phyloP scores from a whole-genome alignment of 305 asterid species.

The Caryopteris hybrid region DNA sequence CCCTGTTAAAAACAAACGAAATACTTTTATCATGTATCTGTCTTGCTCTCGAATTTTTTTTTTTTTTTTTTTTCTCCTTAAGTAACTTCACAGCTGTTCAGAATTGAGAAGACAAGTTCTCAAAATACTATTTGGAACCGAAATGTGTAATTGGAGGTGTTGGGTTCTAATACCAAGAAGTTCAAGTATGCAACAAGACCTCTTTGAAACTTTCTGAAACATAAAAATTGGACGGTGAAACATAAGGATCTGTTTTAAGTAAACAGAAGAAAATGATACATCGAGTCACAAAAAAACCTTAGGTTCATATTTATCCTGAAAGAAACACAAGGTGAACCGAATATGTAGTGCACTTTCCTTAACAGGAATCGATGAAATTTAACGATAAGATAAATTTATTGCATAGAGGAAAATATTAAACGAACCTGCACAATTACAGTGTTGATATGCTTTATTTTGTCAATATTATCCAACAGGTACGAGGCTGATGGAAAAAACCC shows the following conservation, averaged over 20 bases:
- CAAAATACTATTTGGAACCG: background rate
- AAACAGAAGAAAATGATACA: too few species aligned
- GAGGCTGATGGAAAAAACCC: slow-evolving; percentile 82
- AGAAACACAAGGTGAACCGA: too few species aligned
- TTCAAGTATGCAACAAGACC: background rate
- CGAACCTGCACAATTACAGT: slow-evolving; percentile 87
- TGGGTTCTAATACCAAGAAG: background rate
- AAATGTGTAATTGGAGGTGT: background rate
- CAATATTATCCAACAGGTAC: slow-evolving; percentile 75
- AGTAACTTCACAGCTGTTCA: background rate
- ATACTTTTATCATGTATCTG: background rate
- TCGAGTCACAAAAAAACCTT: too few species aligned
- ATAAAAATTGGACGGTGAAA: background rate
- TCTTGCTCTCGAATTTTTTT: background rate
- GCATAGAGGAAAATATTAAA: background rate
- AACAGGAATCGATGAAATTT: background rate
- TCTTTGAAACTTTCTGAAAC: background rate
- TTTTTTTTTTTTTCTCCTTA: background rate
- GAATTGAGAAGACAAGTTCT: background rate
- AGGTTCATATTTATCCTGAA: too few species aligned
- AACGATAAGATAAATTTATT: background rate
- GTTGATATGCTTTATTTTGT: slow-evolving; percentile 75
- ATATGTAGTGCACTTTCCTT: background rate
- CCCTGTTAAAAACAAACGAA: slow-evolving; percentile 48
- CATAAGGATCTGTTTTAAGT: background rate